These are phyloP conservation scores for Alternaria burnsii DNA, from an alignment of 2,329 filamentous ascomycete species.

Conservation along the genomic window DNA sequence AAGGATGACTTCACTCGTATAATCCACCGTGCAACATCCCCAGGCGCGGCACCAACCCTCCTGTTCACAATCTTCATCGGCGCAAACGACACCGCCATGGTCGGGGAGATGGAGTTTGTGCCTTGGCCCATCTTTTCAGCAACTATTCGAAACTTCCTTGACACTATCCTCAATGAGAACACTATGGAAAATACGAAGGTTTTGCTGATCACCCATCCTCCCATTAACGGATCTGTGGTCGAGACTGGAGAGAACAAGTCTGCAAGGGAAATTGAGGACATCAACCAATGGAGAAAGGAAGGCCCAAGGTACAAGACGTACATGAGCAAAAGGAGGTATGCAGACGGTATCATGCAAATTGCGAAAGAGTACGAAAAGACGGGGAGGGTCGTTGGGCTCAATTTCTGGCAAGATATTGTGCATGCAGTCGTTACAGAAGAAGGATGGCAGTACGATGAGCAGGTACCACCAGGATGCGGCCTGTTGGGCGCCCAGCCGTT, in stretches of 20 bases:
- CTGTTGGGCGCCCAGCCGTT: constrained; percentile 43
- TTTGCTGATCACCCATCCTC: constrained; percentile 51
- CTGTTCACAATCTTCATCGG: constrained; percentile 54
- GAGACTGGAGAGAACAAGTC: not conserved
- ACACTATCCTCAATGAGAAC: constrained; percentile 44
- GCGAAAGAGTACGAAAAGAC: constrained; percentile 45
- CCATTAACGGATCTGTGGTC: constrained; percentile 41
- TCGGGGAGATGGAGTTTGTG: constrained; percentile 35
- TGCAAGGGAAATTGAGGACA: constrained; percentile 11
- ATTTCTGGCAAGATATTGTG: constrained; percentile 47
- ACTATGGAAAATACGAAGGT: constrained; percentile 45
- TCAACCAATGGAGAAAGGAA: constrained; percentile 20
- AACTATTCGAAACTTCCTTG: constrained; percentile 49
- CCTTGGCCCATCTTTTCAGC: constrained; percentile 45
- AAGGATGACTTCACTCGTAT: constrained; percentile 36
- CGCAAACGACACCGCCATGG: constrained; percentile 51
- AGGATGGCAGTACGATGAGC: constrained; percentile 37
- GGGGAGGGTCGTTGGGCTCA: constrained; percentile 43
- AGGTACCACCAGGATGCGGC: constrained; percentile 49
- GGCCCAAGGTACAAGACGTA: constrained; percentile 45
- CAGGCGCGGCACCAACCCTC: constrained; percentile 37
- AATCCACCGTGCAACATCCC: constrained; percentile 27
- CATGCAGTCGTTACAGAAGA: constrained; percentile 35
- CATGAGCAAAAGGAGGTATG: constrained; percentile 51
- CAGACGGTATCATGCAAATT: constrained; percentile 49